These are phyloP conservation scores for Cordia subcordata DNA, from an alignment of 257 asterid genomes.

Conservation along the genomic window DNA sequence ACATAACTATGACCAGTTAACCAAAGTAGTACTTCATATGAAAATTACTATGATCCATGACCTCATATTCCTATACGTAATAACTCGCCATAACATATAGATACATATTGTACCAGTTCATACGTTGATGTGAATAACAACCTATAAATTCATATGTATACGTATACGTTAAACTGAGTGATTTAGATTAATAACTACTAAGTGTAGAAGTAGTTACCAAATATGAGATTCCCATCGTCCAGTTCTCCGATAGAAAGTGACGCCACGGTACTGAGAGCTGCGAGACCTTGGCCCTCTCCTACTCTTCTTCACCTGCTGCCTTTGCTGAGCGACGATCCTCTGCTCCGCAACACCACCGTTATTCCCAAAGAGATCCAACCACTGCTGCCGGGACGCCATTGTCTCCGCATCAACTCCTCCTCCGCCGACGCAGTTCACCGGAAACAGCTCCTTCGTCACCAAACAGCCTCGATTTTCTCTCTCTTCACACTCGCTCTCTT, in stretches of 20 bases:
- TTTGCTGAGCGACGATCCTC: slow-evolving; percentile 34
- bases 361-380: slow-evolving; percentile 32
- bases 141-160: background rate
- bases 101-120: no score
- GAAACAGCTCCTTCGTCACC: slow-evolving; percentile 64
- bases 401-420: slow-evolving; percentile 21
- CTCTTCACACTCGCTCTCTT: slow-evolving; percentile 30
- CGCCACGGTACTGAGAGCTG: slow-evolving; percentile 98
- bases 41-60: background rate
- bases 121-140: background rate
- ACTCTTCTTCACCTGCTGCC: slow-evolving; percentile 67
- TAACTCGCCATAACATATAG: no score
- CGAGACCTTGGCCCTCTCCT: slow-evolving; percentile 97
- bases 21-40: no score
- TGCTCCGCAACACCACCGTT: slow-evolving; percentile 20
- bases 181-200: no score
- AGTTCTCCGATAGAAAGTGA: slow-evolving; percentile 93
- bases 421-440: slow-evolving; percentile 36
- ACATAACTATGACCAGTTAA: no score
- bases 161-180: no score
- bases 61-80: background rate
- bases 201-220: slow-evolving; percentile 41
- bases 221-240: slow-evolving; percentile 99
- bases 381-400: slow-evolving; percentile 16
- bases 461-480: slow-evolving; percentile 31